Percentiles rank a stretch among this genome's conserved stretches.
phyloP scores from a whole-genome alignment of 148 eudicot species.

The Cornus kousa region DNA sequence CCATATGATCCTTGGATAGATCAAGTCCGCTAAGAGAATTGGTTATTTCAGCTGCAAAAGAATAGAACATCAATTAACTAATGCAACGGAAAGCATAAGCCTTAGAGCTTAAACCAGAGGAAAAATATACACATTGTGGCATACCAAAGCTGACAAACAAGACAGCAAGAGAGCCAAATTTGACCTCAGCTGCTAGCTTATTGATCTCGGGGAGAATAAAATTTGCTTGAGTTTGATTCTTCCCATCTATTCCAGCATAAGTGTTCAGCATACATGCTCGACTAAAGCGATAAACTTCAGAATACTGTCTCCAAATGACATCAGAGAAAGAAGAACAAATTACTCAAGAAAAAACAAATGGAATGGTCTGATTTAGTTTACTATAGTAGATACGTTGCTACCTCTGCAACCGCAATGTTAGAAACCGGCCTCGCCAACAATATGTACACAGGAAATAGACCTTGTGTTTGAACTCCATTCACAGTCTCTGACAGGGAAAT shows the following conservation, averaged over 20 bases:
- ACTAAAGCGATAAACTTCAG: conserved; percentile 73
- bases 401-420: conserved; percentile 55
- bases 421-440: conserved; percentile 67
- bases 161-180: conserved; percentile 63
- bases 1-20: conserved; percentile 41
- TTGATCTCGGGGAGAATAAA: conserved; percentile 85
- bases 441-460: conserved; percentile 64
- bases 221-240: conserved; percentile 41
- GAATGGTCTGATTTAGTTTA: background rate
- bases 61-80: background rate
- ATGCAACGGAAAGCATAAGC: background rate
- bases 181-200: conserved; percentile 66
- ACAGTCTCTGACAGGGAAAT: conserved; percentile 54
- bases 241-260: conserved; percentile 43
- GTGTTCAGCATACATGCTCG: conserved; percentile 52
- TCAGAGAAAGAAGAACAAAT: conserved; percentile 23
- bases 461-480: conserved; percentile 50
- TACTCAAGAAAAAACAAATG: conserved; percentile 7
- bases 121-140: conserved; percentile 6
- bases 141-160: conserved; percentile 86
- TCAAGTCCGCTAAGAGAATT: conserved; percentile 31
- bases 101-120: background rate
- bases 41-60: conserved; percentile 43
- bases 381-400: conserved; percentile 20
- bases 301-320: conserved; percentile 56